Conservation (phyloP, 176 grass and related monocot genomes). For the Lolium perenne region DNA sequence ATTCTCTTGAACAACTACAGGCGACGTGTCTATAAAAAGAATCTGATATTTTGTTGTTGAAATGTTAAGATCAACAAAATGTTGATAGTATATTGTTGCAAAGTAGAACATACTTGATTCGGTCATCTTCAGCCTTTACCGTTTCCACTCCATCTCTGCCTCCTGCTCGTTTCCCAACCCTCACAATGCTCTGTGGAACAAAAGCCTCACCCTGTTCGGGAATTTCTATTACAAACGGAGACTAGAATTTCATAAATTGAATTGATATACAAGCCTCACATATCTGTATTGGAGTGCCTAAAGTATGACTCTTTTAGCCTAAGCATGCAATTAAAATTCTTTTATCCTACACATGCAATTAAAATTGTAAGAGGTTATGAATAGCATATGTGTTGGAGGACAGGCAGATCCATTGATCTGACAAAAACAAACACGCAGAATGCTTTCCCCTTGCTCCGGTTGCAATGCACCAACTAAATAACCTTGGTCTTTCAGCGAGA, state of each 20-base stretch:
- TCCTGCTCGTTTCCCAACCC: constrained; percentile 69
- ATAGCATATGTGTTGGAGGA: neutral
- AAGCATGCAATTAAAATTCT: neutral
- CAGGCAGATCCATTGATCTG: neutral
- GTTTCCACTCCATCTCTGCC: constrained; percentile 72
- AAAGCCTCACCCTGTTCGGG: constrained; percentile 88
- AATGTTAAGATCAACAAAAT: constrained; percentile 14
- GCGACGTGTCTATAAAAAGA: neutral
- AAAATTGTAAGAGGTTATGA: neutral
- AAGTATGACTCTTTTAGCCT: constrained; percentile 14
- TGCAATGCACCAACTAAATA: neutral
- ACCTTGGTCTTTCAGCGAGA: neutral
- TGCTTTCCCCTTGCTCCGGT: neutral
- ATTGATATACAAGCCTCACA: neutral
- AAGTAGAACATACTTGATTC: constrained; percentile 72
- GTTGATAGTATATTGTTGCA: neutral
- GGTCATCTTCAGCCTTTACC: constrained; percentile 60
- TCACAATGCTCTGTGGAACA: constrained; percentile 82
- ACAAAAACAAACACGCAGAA: neutral
- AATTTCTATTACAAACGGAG: neutral
- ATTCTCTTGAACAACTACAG: neutral
- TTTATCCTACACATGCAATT: constrained; percentile 4
- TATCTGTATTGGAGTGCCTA: neutral
- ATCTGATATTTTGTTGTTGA: neutral
- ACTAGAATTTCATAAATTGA: neutral